These are phyloP conservation scores for Herpetomonas tarakana DNA, from an alignment of 208 protist species.

Conservation along the genomic window DNA sequence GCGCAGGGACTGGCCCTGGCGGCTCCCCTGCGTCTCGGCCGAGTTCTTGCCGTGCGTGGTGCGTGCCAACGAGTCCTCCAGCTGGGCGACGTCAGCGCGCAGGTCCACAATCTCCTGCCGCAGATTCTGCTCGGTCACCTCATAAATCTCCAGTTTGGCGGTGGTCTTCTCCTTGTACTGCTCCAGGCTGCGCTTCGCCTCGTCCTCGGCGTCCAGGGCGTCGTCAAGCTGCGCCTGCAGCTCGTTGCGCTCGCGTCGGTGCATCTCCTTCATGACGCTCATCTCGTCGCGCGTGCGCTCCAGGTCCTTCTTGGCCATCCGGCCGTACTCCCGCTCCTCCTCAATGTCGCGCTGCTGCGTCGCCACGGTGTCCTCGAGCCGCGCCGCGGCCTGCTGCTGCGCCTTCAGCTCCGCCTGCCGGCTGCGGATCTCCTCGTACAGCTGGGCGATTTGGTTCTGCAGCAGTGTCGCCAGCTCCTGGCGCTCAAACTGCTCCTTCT, in stretches of 20 bases:
- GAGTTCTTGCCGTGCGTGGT: slow-evolving; percentile 22
- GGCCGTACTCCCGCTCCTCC: slow-evolving; percentile 25
- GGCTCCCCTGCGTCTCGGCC: slow-evolving; percentile 29
- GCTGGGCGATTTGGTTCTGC: slow-evolving; percentile 40
- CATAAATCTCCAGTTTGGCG: slow-evolving; percentile 36
- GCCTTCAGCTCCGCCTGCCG: slow-evolving; percentile 27
- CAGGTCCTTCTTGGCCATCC: slow-evolving; percentile 27
- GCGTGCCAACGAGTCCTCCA: slow-evolving; percentile 30
- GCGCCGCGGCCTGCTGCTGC: slow-evolving; percentile 24
- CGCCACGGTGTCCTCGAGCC: slow-evolving; percentile 28
- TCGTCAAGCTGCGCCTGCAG: slow-evolving; percentile 36
- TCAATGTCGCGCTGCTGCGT: slow-evolving; percentile 18
- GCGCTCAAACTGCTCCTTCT: slow-evolving; percentile 29
- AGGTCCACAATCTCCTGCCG: slow-evolving; percentile 44
- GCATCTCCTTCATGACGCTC: slow-evolving; percentile 29
- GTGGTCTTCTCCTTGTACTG: slow-evolving; percentile 34
- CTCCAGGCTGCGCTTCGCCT: slow-evolving; percentile 22
- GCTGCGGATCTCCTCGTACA: slow-evolving; percentile 41
- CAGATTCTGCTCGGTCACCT: slow-evolving; percentile 43
- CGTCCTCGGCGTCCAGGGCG: slow-evolving; percentile 31
- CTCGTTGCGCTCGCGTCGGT: slow-evolving; percentile 34
- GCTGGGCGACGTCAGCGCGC: slow-evolving; percentile 23
- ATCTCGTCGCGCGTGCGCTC: slow-evolving; percentile 26
- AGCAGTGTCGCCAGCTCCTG: slow-evolving; percentile 34
- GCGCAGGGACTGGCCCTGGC: slow-evolving; percentile 32